Base-by-base conservation (phyloP, 208 protist genomes). In the Herpetomonas tarakana region DNA sequence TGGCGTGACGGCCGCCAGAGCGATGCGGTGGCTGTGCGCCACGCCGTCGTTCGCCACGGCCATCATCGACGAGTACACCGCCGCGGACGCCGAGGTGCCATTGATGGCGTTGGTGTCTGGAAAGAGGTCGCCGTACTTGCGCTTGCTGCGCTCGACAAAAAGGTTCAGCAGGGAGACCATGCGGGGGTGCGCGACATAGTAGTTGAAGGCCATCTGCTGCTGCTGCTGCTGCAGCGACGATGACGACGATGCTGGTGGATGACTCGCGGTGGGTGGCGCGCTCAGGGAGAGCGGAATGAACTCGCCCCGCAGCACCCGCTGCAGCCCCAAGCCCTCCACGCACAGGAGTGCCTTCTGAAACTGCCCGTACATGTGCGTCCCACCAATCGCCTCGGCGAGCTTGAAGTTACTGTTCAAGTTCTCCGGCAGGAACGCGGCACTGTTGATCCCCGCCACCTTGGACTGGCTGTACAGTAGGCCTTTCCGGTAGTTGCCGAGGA, bases 361-460 rank as follows among this genome's bases (percentile, higher is more conserved):
- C 65, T 92, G 76, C 52, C 52, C 65, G 38, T 75, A 81, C 31
- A 84, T 62, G 45, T 80, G 75, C n/a, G 81, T 92, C 1, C 50
- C 52, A 3, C 58, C 59, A 25, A 92, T 75, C 11, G 47, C 50
- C 26, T 71, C 64, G 0, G 78, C 71, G 25, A 92, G 62, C 2
- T 25, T 28, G 27, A 65, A 35, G 62, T 80, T 72, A 58, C 73
- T 68, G n/a, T 81, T 73, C 21, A 87, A 57, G 9, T 75, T 78
- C 12, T 54, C 50, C 2, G 69, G 62, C 31, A 91, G 62, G 59
- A 84, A 84, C 30, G 73, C 66, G 19, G 53, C 57, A 35, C 66
- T 60, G n/a, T 91, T 68, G 27, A 90, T 58, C 25, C 27, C 39
- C 25, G 38, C 62, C 31, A 49, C 31, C 35, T 14, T 18, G 19